These are phyloP conservation scores for Ogataea degrootiae DNA, from an alignment of 805 yeast species.

Conservation along the genomic window DNA sequence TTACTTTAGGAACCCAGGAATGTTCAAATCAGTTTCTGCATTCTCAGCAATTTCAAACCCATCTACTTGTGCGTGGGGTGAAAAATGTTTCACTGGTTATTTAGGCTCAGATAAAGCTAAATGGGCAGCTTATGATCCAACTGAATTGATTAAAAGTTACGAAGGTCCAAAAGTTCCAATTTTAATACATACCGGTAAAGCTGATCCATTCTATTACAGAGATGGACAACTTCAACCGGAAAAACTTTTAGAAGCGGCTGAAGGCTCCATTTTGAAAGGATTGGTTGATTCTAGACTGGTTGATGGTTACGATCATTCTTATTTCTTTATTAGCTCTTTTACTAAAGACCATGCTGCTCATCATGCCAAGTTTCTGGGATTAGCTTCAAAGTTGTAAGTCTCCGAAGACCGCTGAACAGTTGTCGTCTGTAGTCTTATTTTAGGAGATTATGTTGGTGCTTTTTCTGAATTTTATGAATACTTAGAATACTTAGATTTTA, in stretches of 20 bases:
- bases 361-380: constrained; percentile 59
- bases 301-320: constrained; percentile 88
- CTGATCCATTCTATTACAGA: constrained; percentile 62
- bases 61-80: constrained; percentile 76
- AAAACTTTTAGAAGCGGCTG: constrained; percentile 55
- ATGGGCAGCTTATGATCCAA: constrained; percentile 85
- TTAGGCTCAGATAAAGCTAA: constrained; percentile 55
- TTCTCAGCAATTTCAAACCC: constrained; percentile 92
- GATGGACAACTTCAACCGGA: constrained; percentile 68
- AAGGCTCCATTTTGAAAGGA: constrained; percentile 54
- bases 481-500: not conserved
- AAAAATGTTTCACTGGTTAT: constrained; percentile 75
- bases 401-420: not conserved
- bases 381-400: constrained; percentile 19
- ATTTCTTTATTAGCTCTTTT: constrained; percentile 78
- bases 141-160: constrained; percentile 59
- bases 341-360: constrained; percentile 79
- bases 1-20: constrained; percentile 61
- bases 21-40: constrained; percentile 77
- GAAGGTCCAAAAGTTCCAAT: constrained; percentile 51
- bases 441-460: not conserved
- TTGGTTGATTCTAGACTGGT: constrained; percentile 56
- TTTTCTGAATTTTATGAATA: not conserved
- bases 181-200: constrained; percentile 77
- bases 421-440: not conserved